phyloP scores from a whole-genome alignment of 352 stramenopile species.

The Hyaloperonospora brassicae region DNA sequence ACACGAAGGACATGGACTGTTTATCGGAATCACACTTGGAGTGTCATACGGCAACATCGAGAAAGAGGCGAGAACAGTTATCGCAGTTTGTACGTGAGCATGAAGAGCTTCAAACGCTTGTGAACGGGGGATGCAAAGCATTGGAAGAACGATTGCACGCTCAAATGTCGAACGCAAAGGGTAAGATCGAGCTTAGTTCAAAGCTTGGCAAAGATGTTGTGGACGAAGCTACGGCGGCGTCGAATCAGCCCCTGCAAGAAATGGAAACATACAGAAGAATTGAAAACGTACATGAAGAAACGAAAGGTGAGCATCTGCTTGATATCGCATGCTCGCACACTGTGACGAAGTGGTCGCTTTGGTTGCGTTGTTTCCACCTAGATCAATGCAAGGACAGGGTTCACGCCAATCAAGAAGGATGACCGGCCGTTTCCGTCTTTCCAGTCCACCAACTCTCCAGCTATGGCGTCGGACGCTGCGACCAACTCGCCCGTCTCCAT shows the following conservation, averaged over 20 bases:
- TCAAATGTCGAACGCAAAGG: constrained; percentile 28
- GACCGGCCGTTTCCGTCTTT: constrained; percentile 32
- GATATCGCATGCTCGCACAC: background rate
- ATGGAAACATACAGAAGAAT: too few species aligned
- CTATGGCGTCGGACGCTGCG: background rate
- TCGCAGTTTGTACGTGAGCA: constrained; percentile 27
- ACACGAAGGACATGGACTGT: constrained; percentile 11
- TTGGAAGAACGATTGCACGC: constrained; percentile 26
- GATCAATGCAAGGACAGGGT: constrained; percentile 31
- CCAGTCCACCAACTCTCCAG: constrained; percentile 28
- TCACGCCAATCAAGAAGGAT: constrained; percentile 39
- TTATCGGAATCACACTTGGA: constrained; percentile 25
- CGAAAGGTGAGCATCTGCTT: constrained; percentile 26
- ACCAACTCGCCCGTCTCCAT: constrained; percentile 2
- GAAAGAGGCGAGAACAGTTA: constrained; percentile 18
- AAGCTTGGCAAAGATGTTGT: constrained; percentile 23
- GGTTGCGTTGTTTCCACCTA: constrained; percentile 12
- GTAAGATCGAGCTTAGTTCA: constrained; percentile 21
- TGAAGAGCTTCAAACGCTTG: constrained; percentile 19
- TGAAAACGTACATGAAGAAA: constrained; percentile 51
- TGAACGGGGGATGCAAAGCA: constrained; percentile 20
- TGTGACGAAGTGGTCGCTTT: constrained; percentile 1
- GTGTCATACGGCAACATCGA: constrained; percentile 7
- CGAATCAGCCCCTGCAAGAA: constrained; percentile 27
- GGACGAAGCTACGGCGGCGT: constrained; percentile 21